Conservation (phyloP, 176 grass and related monocot species). For the Carex pumila region DNA sequence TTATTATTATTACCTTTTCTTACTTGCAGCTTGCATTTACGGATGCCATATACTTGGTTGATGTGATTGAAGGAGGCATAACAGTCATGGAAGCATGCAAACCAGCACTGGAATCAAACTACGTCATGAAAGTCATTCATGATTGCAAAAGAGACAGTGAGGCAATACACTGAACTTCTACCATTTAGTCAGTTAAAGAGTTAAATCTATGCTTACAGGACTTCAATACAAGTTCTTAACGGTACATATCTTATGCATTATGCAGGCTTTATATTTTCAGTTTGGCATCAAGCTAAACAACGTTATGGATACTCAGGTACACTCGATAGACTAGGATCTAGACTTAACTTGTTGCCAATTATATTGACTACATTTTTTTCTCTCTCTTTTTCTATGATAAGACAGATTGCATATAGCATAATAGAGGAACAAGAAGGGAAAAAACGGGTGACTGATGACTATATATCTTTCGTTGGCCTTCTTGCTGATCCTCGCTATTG, state of each 20-base stretch:
- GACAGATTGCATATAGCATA: conserved; percentile 85
- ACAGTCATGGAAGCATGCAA: conserved; percentile 81
- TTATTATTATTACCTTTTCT: conserved; percentile 1
- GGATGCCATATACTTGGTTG: conserved; percentile 83
- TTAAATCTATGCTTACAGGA: background rate
- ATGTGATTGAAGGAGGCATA: conserved; percentile 74
- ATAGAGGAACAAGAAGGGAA: conserved; percentile 84
- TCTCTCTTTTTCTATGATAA: conserved; percentile 15
- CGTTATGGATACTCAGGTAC: conserved; percentile 97
- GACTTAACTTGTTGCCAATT: background rate
- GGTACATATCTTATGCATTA: background rate
- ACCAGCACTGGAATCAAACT: conserved; percentile 71
- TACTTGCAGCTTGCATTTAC: conserved; percentile 68
- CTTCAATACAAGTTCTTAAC: background rate
- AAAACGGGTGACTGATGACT: conserved; percentile 51
- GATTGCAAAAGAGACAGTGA: conserved; percentile 99
- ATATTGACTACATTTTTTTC: conserved; percentile 1
- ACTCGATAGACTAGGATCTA: background rate
- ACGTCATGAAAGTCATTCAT: conserved; percentile 91
- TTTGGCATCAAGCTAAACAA: conserved; percentile 95
- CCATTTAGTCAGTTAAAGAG: background rate
- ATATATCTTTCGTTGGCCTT: conserved; percentile 91
- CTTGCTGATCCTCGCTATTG: conserved; percentile 89
- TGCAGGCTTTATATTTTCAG: conserved; percentile 96
- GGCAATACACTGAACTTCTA: conserved; percentile 25